These are phyloP conservation scores for Magnolia officinalis DNA, from an alignment of 164 flowering plant species.

Conservation along the genomic window DNA sequence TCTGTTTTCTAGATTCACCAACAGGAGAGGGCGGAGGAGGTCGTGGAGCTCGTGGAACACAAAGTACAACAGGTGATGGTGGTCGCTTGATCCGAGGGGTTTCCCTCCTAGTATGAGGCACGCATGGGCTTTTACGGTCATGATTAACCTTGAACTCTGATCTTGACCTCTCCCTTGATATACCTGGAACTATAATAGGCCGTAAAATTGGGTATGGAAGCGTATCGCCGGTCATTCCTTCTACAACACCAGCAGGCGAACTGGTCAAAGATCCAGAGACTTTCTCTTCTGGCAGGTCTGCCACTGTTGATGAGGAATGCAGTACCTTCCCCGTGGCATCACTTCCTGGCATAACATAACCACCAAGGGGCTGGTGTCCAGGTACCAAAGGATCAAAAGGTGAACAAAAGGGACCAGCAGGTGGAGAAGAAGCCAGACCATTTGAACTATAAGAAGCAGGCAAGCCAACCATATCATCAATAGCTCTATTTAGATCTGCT, in stretches of 20 bases:
- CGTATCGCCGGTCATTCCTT: constrained; percentile 60
- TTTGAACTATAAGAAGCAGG: constrained; percentile 72
- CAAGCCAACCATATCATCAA: constrained; percentile 89
- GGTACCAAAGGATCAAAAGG: constrained; percentile 82
- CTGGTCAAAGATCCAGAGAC: constrained; percentile 51
- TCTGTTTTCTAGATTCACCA: constrained; percentile 73
- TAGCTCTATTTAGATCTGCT: constrained; percentile 81
- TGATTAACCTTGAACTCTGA: constrained; percentile 63
- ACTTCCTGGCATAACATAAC: constrained; percentile 74
- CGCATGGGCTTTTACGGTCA: constrained; percentile 72
- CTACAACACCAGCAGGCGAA: constrained; percentile 53
- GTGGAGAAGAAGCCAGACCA: constrained; percentile 90
- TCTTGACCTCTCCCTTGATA: constrained; percentile 65
- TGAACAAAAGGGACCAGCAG: constrained; percentile 78
- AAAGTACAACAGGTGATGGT: constrained; percentile 94
- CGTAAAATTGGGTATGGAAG: constrained; percentile 72
- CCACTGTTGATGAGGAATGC: constrained; percentile 48
- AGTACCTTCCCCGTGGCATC: constrained; percentile 55
- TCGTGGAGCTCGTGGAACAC: constrained; percentile 86
- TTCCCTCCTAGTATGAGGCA: constrained; percentile 67
- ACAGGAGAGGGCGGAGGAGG: constrained; percentile 91
- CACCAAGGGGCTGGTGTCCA: constrained; percentile 68
- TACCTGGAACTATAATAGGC: constrained; percentile 78
- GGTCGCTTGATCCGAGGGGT: constrained; percentile 85
- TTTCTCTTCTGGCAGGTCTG: constrained; percentile 60